phyloP scores from a whole-genome alignment of 1,284 basidiomycete genomes.

The Naganishia albida region DNA sequence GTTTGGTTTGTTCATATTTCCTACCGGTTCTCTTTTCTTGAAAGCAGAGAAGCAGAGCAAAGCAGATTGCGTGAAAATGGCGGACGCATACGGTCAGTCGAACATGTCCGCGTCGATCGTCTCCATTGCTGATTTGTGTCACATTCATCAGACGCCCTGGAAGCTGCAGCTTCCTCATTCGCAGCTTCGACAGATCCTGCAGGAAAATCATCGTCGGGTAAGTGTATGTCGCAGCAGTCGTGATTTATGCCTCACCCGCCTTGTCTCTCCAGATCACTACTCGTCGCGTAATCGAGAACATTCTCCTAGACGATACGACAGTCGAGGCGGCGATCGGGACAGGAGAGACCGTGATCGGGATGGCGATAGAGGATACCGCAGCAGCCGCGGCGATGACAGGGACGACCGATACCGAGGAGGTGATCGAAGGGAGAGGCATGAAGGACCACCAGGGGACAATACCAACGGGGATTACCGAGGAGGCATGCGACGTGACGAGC shows the following conservation, averaged over 20 bases:
- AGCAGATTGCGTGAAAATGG: slow-evolving; percentile 19
- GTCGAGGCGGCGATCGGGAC: slow-evolving; percentile 26
- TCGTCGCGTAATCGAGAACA: slow-evolving; percentile 33
- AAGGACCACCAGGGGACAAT: slow-evolving; percentile 15
- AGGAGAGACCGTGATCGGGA: slow-evolving; percentile 22
- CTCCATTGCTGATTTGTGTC: not conserved
- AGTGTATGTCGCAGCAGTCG: too few relatives aligned
- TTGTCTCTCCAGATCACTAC: slow-evolving; percentile 20
- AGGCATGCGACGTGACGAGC: slow-evolving; percentile 23
- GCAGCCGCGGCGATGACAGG: slow-evolving; percentile 30
- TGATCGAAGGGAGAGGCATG: slow-evolving; percentile 27
- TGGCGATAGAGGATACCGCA: slow-evolving; percentile 26
- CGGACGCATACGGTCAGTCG: slow-evolving; percentile 31
- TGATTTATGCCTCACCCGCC: not conserved
- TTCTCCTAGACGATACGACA: slow-evolving; percentile 16
- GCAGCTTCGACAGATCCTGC: slow-evolving; percentile 28
- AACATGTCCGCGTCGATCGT: not conserved
- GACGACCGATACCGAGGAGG: slow-evolving; percentile 30
- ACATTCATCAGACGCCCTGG: slow-evolving; percentile 28
- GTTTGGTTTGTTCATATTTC: not conserved
- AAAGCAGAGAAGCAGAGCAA: too few relatives aligned
- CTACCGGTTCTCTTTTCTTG: not conserved
- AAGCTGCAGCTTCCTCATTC: slow-evolving; percentile 35
- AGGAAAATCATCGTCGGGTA: slow-evolving; percentile 15
- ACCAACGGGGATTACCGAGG: slow-evolving; percentile 19